Evolutionary conservation across 257 asterid species (phyloP), one percentile per base, ranked within the genome.

Genomic region (Plectranthus barbatus): DNA sequence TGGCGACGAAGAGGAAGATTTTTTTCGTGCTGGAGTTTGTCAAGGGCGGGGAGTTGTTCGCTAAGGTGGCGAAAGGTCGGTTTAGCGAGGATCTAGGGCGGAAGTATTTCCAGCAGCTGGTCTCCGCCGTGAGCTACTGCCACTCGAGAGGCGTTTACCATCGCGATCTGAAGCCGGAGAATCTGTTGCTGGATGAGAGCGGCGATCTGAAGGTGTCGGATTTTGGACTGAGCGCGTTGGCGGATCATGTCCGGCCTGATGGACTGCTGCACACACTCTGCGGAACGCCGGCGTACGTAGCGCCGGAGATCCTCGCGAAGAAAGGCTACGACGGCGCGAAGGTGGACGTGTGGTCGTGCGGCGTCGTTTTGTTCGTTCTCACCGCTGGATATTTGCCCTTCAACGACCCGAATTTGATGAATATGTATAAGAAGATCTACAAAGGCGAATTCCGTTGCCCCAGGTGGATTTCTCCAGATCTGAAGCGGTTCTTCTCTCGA

Each of bases 281-380:
- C 71, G 97, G 97, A 31, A 85, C 95, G 10, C 95, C 97, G 14
- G 88, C 94, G 0, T 90, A 90, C 60, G 95, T 87, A 48, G 94
- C 97, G n/a, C 97, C 97, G 0, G 97, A 90, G 69, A 94, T 87
- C 40, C 78, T 90, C 4, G 75, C 67, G 41, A 63, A 86, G 70
- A 87, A 79, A 63, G 97, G 95, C 17, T 90, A 90, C 42, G 92
- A 90, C 44, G 97, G 95, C 12, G 74, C 72, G 6, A 80, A 72
- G 59, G 90, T 88, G 0, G 97, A 90, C 76, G 74, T 80, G 6
- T 90, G 97, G 97, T 90, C 96, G 0, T 87, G 96, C 64, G 97
- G 97, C 67, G 95, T 90, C 40, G 70, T 90, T 65, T 74, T 87
- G 5, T 90, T 59, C 56, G 96, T 90, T 39, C 54, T 90, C 50